Evolutionary conservation across 805 yeast genomes (phyloP), one percentile per base, ranked within the genome.

Genomic region (Lachancea thermotolerans): DNA sequence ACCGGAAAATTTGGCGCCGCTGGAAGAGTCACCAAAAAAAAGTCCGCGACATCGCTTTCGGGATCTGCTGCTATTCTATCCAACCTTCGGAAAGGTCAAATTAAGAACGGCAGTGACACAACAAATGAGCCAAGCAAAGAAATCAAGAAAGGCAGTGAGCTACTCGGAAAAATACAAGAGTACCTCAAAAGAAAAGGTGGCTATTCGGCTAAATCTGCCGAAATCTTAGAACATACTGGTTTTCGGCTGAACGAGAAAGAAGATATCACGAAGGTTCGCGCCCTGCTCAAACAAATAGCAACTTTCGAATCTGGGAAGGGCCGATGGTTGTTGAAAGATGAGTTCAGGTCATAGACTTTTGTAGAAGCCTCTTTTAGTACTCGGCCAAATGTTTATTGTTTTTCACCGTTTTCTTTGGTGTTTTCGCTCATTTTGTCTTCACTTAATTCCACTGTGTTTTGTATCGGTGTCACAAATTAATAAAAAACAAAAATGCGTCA

Each of bases 1-100:
- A 91, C 99, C 0, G 99, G 99, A 0, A 78, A 77, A 53, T 87
- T 82, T 70, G 99, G 99, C 0, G 63, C 68, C 15, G 96, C 96
- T 0, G 96, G 96, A 1, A 75, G 71, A 52, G 64, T 70, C 28
- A 67, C 66, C 0, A 66, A 50, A 39, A 49, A 44, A 36, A 35
- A 29, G 36, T 10, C 35, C 5, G 31, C 16, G 14, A 41, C 37
- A 12, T 43, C 35, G 18, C 10, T 37, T 6, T 7, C 40, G 6
- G 59, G 61, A 1, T 61, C 66, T 2, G 35, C 55, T 1, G 49
- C 54, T 11, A 55, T 61, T 29, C 47, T 58, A 32, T 57, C 55
- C 8, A 65, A 59, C 47, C 48, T 50, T 27, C 47, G 51, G 4
- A 30, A 30, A 30, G 14, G 8, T 30, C 33, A 11, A 12, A 14